These are phyloP conservation scores for Elsinoe necatrix DNA, from an alignment of 2,329 filamentous ascomycete species.

Conservation along the genomic window DNA sequence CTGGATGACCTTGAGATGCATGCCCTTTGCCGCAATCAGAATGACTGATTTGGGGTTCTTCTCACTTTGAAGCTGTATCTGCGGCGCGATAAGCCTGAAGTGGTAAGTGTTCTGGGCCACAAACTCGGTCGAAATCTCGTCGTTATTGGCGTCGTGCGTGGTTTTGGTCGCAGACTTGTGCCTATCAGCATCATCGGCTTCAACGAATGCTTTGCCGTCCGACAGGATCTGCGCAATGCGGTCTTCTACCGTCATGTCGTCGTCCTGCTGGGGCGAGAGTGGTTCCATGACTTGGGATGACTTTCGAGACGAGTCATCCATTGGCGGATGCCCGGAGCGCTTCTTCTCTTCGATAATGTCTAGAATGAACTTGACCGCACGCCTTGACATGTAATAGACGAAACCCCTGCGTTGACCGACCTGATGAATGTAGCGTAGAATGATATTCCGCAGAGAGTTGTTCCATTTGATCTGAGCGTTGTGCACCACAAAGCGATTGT, in stretches of 20 bases:
- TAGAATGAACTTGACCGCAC: constrained; percentile 94
- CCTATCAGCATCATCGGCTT: constrained; percentile 52
- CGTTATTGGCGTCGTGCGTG: constrained; percentile 42
- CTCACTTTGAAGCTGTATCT: constrained; percentile 96
- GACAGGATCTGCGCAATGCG: constrained; percentile 77
- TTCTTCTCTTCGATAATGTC: constrained; percentile 94
- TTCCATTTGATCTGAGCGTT: constrained; percentile 99
- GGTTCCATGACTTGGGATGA: constrained; percentile 17
- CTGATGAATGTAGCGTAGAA: constrained; percentile 94
- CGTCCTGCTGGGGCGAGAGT: constrained; percentile 43
- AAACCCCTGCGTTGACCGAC: constrained; percentile 93
- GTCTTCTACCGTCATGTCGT: constrained; percentile 65
- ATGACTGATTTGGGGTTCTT: constrained; percentile 97
- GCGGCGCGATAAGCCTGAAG: constrained; percentile 86
- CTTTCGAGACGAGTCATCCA: constrained; percentile 3
- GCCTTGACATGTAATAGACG: constrained; percentile 92
- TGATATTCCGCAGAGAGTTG: constrained; percentile 89
- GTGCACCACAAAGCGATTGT: constrained; percentile 96
- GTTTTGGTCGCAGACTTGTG: constrained; percentile 27
- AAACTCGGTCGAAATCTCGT: constrained; percentile 80
- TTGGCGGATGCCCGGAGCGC: constrained; percentile 49
- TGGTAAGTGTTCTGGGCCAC: constrained; percentile 89
- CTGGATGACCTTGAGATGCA: constrained; percentile 95
- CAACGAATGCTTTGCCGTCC: constrained; percentile 75
- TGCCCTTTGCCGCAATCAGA: constrained; percentile 90